Conservation (phyloP, 2,329 filamentous ascomycete species). For the Trichoderma hamatum region DNA sequence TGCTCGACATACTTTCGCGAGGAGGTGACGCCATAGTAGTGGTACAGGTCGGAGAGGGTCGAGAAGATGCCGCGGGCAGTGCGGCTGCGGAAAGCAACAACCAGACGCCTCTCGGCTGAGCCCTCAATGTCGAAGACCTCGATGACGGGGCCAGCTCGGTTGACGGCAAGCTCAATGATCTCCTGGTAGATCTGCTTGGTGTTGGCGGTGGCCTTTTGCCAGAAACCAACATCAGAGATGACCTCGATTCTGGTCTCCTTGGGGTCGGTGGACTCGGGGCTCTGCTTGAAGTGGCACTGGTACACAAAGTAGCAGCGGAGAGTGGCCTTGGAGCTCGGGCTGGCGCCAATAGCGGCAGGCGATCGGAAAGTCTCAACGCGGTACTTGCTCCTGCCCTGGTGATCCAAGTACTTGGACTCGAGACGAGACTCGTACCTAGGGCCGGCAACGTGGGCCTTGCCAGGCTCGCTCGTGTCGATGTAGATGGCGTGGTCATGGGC, state of each 20-base stretch:
- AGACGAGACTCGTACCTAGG: slow-evolving; percentile 94
- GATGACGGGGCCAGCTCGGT: slow-evolving; percentile 89
- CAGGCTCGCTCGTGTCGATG: slow-evolving; percentile 94
- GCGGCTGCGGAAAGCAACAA: slow-evolving; percentile 91
- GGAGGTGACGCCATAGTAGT: slow-evolving; percentile 97
- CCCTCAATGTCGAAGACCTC: slow-evolving; percentile 96
- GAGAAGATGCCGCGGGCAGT: slow-evolving; percentile 94
- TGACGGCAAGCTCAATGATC: slow-evolving; percentile 83
- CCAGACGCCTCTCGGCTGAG: slow-evolving; percentile 87
- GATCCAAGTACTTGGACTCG: slow-evolving; percentile 93
- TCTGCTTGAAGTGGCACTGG: slow-evolving; percentile 85
- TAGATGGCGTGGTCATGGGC: slow-evolving; percentile 94
- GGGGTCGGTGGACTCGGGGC: slow-evolving; percentile 68
- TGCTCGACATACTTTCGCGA: slow-evolving; percentile 98
- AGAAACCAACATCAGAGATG: slow-evolving; percentile 90
- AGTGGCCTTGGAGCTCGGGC: slow-evolving; percentile 72
- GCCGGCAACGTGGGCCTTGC: slow-evolving; percentile 72
- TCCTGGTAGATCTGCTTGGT: slow-evolving; percentile 96
- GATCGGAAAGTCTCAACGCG: slow-evolving; percentile 98
- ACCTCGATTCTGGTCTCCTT: slow-evolving; percentile 87
- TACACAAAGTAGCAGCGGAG: slow-evolving; percentile 99
- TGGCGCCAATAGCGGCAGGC: slow-evolving; percentile 72
- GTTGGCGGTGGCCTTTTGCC: slow-evolving; percentile 94
- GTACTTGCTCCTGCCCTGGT: slow-evolving; percentile 73
- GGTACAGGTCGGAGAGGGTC: slow-evolving; percentile 91